Base-by-base conservation (phyloP, 2,329 filamentous ascomycete species). In the Neonectria neomacrospora region DNA sequence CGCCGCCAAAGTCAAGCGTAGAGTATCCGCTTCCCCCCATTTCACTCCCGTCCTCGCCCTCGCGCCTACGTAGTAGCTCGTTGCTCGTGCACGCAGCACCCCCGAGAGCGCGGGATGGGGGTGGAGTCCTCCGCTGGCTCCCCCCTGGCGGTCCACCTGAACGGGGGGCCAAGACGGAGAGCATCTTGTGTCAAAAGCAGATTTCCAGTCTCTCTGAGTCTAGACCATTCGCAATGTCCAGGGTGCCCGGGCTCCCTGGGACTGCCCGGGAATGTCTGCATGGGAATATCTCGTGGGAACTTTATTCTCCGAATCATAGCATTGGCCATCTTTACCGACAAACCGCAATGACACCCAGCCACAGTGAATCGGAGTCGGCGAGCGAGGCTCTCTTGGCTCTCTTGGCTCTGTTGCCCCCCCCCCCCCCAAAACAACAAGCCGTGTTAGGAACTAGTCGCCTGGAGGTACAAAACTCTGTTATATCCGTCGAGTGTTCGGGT, bases 81-180 rank as follows among this genome's bases (percentile, higher is more conserved):
- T 42, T 18, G n/a, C 37, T 41, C 37, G 37, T 41, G 37, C 37
- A 41, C 37, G 6, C 34, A 37, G 48, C 57, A 32, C 42, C 52
- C 32, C 45, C 23, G 20, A 30, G 32, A 39, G 58, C 41, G 54
- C 55, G 22, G 30, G 58, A 52, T 30, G 48, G 54, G 50, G 60
- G 60, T 63, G 60, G 60, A 58, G 60, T 41, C 41, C 54, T 57
- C 54, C 54, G 47, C 59, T 51, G 18, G 54, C 39, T 53, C 23
- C n/a, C n/a, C n/a, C n/a, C n/a, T n/a, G n/a, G n/a, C n/a, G n/a
- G n/a, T n/a, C n/a, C n/a, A n/a, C n/a, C n/a, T n/a, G n/a, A n/a
- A n/a, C n/a, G n/a, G n/a, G n/a, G n/a, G n/a, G n/a, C n/a, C n/a
- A n/a, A n/a, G n/a, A n/a, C n/a, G n/a, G 34, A 63, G 50, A 47